phyloP scores from a whole-genome alignment of 2,329 filamentous ascomycete genomes.

The Pseudonectria buxi region DNA sequence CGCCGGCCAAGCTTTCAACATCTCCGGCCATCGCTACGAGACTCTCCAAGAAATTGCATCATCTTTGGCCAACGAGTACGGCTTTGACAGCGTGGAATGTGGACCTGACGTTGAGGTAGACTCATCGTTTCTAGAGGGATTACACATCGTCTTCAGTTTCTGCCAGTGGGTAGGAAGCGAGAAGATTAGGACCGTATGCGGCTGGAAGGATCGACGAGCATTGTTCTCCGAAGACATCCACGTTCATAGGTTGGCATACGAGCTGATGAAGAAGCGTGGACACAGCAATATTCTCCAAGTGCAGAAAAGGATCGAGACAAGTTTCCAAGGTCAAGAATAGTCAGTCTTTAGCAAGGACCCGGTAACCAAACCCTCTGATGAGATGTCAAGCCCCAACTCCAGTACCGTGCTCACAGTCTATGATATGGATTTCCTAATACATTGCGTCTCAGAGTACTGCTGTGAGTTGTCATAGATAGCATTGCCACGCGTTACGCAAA shows the following conservation, averaged over 20 bases:
- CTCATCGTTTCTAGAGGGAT: slow-evolving; percentile 9
- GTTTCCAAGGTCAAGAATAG: background rate
- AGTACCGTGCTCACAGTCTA: too few species aligned
- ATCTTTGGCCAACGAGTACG: slow-evolving; percentile 35
- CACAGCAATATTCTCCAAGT: slow-evolving; percentile 11
- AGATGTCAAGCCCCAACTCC: too few species aligned
- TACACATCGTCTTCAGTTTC: slow-evolving; percentile 27
- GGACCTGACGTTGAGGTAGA: slow-evolving; percentile 11
- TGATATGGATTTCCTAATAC: too few species aligned
- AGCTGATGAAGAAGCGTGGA: slow-evolving; percentile 15
- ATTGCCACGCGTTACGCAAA: too few species aligned
- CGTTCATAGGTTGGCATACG: slow-evolving; percentile 33
- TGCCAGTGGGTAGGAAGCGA: slow-evolving; percentile 38
- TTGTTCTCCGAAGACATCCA: slow-evolving; percentile 31
- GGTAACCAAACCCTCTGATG: too few species aligned
- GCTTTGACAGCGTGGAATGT: slow-evolving; percentile 27
- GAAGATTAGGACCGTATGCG: slow-evolving; percentile 33
- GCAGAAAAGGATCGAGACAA: slow-evolving; percentile 6
- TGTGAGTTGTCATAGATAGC: too few species aligned
- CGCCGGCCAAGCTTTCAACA: slow-evolving; percentile 37
- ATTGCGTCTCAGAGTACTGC: too few species aligned
- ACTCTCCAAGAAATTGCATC: slow-evolving; percentile 32
- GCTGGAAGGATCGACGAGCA: slow-evolving; percentile 32
- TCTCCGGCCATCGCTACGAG: slow-evolving; percentile 38
- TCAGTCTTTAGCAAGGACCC: too few species aligned